Percentiles rank a stretch among this genome's conserved stretches.
These are phyloP conservation scores for Chrysoporthe puriensis DNA, from an alignment of 2,329 filamentous ascomycete species.

Conservation along the genomic window DNA sequence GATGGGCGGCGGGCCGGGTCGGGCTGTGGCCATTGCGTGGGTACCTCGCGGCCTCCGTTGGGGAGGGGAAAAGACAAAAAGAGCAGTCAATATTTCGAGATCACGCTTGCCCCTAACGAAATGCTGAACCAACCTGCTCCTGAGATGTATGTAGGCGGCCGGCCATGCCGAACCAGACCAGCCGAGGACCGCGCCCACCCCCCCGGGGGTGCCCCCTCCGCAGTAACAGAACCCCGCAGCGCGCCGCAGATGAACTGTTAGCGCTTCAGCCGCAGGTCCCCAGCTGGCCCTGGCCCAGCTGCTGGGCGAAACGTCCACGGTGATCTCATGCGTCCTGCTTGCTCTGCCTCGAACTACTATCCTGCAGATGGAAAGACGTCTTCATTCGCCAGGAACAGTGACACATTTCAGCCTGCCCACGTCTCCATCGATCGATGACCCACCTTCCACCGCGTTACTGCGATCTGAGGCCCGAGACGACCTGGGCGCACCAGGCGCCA, in stretches of 20 bases:
- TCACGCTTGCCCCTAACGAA: neutral
- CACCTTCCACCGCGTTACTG: neutral
- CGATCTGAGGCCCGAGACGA: too few species aligned
- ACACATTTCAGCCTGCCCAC: neutral
- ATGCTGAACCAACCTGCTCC: too few species aligned
- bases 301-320: neutral
- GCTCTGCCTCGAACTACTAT: too few species aligned
- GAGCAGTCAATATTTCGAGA: conserved; percentile 13
- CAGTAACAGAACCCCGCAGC: neutral
- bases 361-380: too few species aligned
- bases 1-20: neutral
- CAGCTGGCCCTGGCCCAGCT: neutral
- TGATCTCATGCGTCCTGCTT: too few species aligned
- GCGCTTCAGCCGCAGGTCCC: neutral
- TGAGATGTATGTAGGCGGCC: too few species aligned
- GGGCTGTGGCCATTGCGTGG: neutral
- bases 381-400: too few species aligned
- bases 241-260: neutral
- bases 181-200: too few species aligned
- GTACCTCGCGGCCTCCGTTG: neutral
- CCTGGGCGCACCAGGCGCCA: neutral
- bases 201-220: too few species aligned
- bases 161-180: neutral
- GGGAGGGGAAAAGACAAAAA: conserved; percentile 13
- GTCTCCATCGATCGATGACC: neutral